These are phyloP conservation scores for Neurospora pannonica DNA, from an alignment of 495 filamentous ascomycete species.

Conservation along the genomic window DNA sequence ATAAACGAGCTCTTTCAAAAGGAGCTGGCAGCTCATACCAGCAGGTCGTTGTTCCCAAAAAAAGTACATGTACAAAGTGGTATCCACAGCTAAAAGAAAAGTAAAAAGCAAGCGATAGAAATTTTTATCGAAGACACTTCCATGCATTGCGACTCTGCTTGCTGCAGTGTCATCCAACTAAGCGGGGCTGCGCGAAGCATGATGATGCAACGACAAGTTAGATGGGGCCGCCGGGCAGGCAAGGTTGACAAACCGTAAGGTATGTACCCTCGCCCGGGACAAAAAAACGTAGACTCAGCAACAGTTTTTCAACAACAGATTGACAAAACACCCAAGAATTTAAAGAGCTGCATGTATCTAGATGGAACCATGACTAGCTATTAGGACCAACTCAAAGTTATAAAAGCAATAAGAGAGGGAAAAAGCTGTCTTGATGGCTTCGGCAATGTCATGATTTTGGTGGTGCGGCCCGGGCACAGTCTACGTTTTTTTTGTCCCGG, in stretches of 20 bases:
- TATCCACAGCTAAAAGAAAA: not conserved
- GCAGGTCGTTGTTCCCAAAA: not conserved
- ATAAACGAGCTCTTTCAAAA: not conserved
- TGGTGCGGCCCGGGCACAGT: no score
- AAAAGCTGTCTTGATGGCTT: no score
- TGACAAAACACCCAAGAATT: no score
- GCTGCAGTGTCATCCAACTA: not conserved
- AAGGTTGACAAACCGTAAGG: not conserved
- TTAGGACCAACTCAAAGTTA: no score
- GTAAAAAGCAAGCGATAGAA: not conserved
- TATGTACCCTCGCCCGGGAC: no score
- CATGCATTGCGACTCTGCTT: not conserved
- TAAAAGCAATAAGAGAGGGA: no score
- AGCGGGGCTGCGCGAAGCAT: not conserved
- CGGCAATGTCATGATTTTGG: no score
- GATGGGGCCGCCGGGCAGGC: not conserved
- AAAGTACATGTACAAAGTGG: not conserved
- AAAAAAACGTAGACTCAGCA: no score
- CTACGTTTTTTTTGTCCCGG: no score
- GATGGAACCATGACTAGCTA: no score
- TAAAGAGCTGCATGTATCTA: no score
- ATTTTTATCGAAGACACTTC: not conserved
- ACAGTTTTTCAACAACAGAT: no score
- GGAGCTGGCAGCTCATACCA: not conserved
- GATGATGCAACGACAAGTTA: not conserved